These are phyloP conservation scores for Sclerotinia sclerotiorum DNA, from an alignment of 2,329 filamentous ascomycete species.

Conservation along the genomic window DNA sequence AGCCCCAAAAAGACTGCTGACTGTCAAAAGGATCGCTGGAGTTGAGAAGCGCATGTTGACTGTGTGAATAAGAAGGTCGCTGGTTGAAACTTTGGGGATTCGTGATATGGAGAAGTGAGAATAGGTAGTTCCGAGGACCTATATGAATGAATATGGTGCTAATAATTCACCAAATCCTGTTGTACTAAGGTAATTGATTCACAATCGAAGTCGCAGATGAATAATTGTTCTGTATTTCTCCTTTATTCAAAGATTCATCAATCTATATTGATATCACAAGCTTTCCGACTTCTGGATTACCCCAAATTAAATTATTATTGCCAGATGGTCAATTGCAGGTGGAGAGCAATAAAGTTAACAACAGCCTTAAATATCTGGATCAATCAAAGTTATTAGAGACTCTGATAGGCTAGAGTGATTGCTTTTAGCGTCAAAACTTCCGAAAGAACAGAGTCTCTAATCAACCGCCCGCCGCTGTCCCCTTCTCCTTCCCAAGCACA, in stretches of 20 bases:
- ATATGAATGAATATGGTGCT: background rate
- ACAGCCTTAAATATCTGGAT: constrained; percentile 19
- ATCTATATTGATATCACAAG: background rate
- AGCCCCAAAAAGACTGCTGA: constrained; percentile 48
- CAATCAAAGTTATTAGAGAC: constrained; percentile 19
- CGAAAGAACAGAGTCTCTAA: constrained; percentile 22
- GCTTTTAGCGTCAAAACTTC: constrained; percentile 25
- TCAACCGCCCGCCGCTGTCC: constrained; percentile 30
- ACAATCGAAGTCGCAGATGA: background rate
- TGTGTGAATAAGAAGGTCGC: background rate
- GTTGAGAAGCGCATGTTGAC: constrained; percentile 40
- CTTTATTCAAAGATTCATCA: background rate
- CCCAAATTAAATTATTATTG: constrained; percentile 4
- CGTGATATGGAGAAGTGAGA: background rate
- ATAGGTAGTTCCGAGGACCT: background rate
- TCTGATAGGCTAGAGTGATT: constrained; percentile 18
- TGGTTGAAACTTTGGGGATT: background rate
- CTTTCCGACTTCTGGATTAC: background rate
- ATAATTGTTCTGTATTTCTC: background rate
- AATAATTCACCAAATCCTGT: constrained; percentile 3
- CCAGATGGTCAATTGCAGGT: constrained; percentile 8
- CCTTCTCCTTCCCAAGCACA: constrained; percentile 26
- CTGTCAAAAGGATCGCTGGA: constrained; percentile 36
- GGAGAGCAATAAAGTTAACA: background rate
- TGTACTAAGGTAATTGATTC: background rate